phyloP scores from a whole-genome alignment of 768 basidiomycete species.

The Cyathus striatus region DNA sequence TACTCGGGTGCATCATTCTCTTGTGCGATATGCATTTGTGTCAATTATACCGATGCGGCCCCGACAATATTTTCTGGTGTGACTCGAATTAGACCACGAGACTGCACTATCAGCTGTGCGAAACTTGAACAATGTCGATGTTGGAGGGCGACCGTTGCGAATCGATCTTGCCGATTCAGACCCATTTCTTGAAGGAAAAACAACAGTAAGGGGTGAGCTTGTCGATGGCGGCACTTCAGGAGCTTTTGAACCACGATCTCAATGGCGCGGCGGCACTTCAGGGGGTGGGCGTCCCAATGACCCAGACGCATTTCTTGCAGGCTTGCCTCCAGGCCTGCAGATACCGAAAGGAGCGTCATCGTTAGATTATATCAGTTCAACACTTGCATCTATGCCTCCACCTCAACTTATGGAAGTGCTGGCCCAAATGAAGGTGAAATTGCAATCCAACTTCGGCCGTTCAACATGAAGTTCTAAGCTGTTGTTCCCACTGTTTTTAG shows the following conservation, averaged over 20 bases:
- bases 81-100: conserved; percentile 68
- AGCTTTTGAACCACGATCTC: conserved; percentile 47
- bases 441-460: too few species aligned
- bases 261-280: conserved; percentile 38
- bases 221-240: conserved; percentile 61
- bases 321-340: conserved; percentile 72
- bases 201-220: conserved; percentile 79
- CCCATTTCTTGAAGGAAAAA: conserved; percentile 87
- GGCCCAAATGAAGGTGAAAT: conserved; percentile 93
- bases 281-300: conserved; percentile 38
- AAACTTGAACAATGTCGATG: conserved; percentile 89
- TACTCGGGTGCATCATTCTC: neutral
- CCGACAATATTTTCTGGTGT: neutral
- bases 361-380: conserved; percentile 81
- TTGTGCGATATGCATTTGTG: neutral
- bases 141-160: conserved; percentile 87
- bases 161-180: conserved; percentile 95
- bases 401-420: conserved; percentile 87
- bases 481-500: conserved; percentile 33
- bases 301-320: conserved; percentile 51
- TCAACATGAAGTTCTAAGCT: conserved; percentile 6
- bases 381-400: conserved; percentile 79
- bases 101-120: conserved; percentile 94
- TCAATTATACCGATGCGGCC: neutral
- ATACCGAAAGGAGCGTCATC: conserved; percentile 66